These are phyloP conservation scores for Rhizopus microsporus DNA, from an alignment of 371 early-diverging fungal genomes.

Conservation along the genomic window DNA sequence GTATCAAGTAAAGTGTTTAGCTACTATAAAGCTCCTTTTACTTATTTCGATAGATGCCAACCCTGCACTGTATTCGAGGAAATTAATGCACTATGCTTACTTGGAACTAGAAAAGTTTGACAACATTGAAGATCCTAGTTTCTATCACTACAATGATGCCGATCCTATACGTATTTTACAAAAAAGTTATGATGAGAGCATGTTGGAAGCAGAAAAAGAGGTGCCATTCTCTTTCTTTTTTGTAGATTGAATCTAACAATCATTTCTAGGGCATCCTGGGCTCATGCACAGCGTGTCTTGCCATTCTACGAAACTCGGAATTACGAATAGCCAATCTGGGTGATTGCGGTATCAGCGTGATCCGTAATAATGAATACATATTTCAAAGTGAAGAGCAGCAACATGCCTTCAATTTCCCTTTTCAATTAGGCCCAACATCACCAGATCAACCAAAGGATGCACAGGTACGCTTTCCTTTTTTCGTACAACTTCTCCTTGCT, in stretches of 20 bases:
- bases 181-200: slow-evolving; percentile 60
- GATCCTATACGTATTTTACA: slow-evolving; percentile 74
- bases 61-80: slow-evolving; percentile 79
- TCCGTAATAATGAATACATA: slow-evolving; percentile 78
- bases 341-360: slow-evolving; percentile 86
- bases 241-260: background rate
- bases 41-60: slow-evolving; percentile 57
- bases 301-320: slow-evolving; percentile 85
- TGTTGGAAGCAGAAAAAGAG: slow-evolving; percentile 22
- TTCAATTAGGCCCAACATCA: slow-evolving; percentile 71
- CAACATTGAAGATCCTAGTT: slow-evolving; percentile 30
- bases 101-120: slow-evolving; percentile 71
- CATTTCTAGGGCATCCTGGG: slow-evolving; percentile 66
- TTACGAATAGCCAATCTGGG: slow-evolving; percentile 90
- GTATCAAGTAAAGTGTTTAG: slow-evolving; percentile 20
- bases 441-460: slow-evolving; percentile 69
- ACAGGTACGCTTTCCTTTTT: slow-evolving; percentile 41
- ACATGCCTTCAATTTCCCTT: slow-evolving; percentile 80
- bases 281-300: slow-evolving; percentile 86
- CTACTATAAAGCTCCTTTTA: background rate
- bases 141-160: slow-evolving; percentile 30
- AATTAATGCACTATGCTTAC: slow-evolving; percentile 84
- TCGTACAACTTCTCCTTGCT: too few relatives aligned
- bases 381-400: slow-evolving; percentile 91
- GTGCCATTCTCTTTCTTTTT: slow-evolving; percentile 3